These are phyloP conservation scores for Diaporthe caulivora DNA, from an alignment of 2,329 filamentous ascomycete species.

Conservation along the genomic window DNA sequence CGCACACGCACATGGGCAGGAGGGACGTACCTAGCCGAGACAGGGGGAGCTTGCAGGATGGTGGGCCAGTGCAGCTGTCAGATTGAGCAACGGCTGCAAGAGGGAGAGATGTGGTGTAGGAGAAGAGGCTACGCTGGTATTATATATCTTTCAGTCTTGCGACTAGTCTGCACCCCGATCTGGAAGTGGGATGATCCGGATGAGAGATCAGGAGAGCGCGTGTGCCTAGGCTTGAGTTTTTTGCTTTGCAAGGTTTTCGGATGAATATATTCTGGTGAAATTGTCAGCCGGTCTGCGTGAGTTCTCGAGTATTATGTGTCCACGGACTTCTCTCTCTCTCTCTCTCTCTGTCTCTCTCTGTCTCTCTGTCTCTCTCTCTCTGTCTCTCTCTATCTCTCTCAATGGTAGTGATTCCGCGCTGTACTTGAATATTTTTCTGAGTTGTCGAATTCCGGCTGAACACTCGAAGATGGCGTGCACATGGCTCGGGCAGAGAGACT, in stretches of 20 bases:
- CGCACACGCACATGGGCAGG: neutral
- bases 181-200: constrained; percentile 34
- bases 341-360: no score
- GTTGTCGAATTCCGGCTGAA: constrained; percentile 19
- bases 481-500: constrained; percentile 17
- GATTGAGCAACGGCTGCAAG: constrained; percentile 11
- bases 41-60: constrained; percentile 30
- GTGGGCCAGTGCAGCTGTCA: constrained; percentile 29
- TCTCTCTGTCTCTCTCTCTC: no score
- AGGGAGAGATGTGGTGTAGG: constrained; percentile 14
- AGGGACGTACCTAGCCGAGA: constrained; percentile 24
- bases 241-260: constrained; percentile 17
- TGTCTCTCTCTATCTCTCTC: no score
- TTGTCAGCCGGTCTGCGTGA: constrained; percentile 10
- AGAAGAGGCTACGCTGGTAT: constrained; percentile 34
- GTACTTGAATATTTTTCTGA: neutral
- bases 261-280: constrained; percentile 4
- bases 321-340: neutral
- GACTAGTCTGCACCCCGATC: constrained; percentile 22
- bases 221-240: constrained; percentile 13
- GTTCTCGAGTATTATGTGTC: neutral
- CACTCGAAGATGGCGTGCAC: neutral
- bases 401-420: neutral
- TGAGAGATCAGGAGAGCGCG: constrained; percentile 29
- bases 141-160: constrained; percentile 37